phyloP scores from a whole-genome alignment of 2,329 filamentous ascomycete species.

The Leptodontidium sp. region DNA sequence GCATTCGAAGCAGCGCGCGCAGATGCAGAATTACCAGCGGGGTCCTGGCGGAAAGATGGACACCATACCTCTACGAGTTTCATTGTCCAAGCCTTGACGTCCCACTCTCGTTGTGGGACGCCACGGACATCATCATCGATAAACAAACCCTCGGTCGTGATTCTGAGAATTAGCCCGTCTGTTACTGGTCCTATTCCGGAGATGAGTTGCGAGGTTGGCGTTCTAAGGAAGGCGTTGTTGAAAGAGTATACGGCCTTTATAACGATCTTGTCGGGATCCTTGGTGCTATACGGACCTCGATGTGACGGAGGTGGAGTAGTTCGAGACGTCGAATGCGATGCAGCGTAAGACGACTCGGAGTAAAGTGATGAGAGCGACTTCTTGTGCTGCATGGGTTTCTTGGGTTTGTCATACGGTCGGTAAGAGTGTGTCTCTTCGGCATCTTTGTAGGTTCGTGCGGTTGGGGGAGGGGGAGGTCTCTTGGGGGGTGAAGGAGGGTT shows the following conservation, averaged over 20 bases:
- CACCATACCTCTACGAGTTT: conserved; percentile 92
- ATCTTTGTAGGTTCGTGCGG: conserved; percentile 65
- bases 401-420: conserved; percentile 78
- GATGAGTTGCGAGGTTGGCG: conserved; percentile 89
- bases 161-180: conserved; percentile 89
- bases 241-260: conserved; percentile 94
- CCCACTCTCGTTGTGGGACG: conserved; percentile 97
- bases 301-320: conserved; percentile 85
- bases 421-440: conserved; percentile 73
- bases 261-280: conserved; percentile 94
- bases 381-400: conserved; percentile 59
- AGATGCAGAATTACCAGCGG: conserved; percentile 49
- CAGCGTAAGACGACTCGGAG: conserved; percentile 87
- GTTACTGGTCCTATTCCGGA: conserved; percentile 86
- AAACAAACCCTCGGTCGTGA: conserved; percentile 93
- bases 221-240: conserved; percentile 86
- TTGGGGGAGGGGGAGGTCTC: conserved; percentile 53
- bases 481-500: conserved; percentile 50
- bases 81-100: conserved; percentile 97
- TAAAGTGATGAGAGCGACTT: conserved; percentile 75
- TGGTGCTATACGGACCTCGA: conserved; percentile 82
- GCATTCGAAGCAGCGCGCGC: conserved; percentile 49
- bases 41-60: conserved; percentile 62
- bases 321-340: conserved; percentile 82
- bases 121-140: conserved; percentile 94